Percentiles rank a stretch among this genome's conserved stretches.
These are phyloP conservation scores for Acanthamoeba pearcei DNA, from an alignment of 208 protist genomes.

Conservation along the genomic window DNA sequence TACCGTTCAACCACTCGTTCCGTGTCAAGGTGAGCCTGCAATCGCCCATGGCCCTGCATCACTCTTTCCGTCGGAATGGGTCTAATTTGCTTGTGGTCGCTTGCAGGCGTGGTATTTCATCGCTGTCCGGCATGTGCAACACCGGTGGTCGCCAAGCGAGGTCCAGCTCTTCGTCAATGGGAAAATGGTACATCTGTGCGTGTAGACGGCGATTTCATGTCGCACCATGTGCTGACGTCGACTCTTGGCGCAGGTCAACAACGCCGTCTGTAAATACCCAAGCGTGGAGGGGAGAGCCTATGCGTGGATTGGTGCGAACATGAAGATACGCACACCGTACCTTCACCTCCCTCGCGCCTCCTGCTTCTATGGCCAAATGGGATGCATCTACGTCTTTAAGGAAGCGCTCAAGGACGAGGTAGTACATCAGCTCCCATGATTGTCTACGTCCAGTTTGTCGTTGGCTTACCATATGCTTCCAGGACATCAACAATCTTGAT, in stretches of 20 bases:
- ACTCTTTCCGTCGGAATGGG: too few species aligned
- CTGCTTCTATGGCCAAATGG: constrained; percentile 69
- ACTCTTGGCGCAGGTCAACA: constrained; percentile 22
- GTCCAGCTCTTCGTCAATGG: constrained; percentile 59
- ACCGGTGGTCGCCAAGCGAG: constrained; percentile 32
- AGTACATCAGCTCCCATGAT: background rate
- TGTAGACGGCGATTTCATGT: background rate
- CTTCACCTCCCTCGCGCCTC: constrained; percentile 26
- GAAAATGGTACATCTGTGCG: constrained; percentile 1
- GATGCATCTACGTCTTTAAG: constrained; percentile 43
- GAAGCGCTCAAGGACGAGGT: constrained; percentile 55
- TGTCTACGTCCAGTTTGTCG: background rate
- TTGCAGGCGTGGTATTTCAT: constrained; percentile 33
- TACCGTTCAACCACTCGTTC: constrained; percentile 48
- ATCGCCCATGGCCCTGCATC: background rate
- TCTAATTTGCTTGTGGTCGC: too few species aligned
- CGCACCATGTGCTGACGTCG: background rate
- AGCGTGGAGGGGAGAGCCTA: background rate
- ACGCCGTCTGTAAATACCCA: constrained; percentile 23
- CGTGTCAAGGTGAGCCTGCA: constrained; percentile 21
- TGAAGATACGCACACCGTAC: constrained; percentile 18
- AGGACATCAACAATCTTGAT: constrained; percentile 30
- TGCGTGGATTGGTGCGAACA: constrained; percentile 29
- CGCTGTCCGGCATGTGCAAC: constrained; percentile 10
- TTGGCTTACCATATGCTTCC: background rate